Base-by-base conservation (phyloP, 23 red algal genomes). In the Gracilaria gracilis region DNA sequence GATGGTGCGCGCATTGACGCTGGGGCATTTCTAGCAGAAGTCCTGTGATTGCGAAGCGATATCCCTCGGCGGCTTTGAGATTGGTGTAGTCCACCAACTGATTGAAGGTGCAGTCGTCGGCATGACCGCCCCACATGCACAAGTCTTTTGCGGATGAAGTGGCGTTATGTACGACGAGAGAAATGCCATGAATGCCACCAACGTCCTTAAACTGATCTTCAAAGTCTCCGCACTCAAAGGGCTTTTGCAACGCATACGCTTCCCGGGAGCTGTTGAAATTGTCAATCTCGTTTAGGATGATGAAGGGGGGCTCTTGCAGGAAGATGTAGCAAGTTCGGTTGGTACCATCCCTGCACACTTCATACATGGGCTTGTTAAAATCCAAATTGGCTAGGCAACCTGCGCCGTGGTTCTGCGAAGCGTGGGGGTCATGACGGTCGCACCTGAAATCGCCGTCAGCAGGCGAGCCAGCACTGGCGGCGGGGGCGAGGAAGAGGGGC, bases 71-170 rank as follows among this genome's bases (percentile, higher is more conserved):
- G 12, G 81, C 81, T 17, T 16, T 36, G 25, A 69, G 16, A 21
- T 67, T 33, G 6, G 54, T 85, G 29, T 46, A 85, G 61, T 69
- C 65, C 20, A 85, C 81, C 55, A 85, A 55, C 61, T 85, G 59
- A 33, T 85, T 85, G 57, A 85, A 85, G 31, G 57, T 47, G 61
- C 81, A 85, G 23, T 85, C 19, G 61, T 85, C 58, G 9, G 81
- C 12, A 40, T 85, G 81, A 24, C 81, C 81, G 37, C 37, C 81
- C 81, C 81, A 85, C 81, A 85, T 85, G 61, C 81, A 85, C 59
- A 29, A 69, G 35, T 67, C 84, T 20, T 67, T 33, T 4, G 28
- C 7, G 11, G 84, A 87, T 37, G 84, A 87, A 20, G 84, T 87
- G 67, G 12, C 64, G 40, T 73, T 53, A 27, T 73, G 64, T 27